These are phyloP conservation scores for Boletellus deceptivus DNA, from an alignment of 1,284 basidiomycete species.

Conservation along the genomic window DNA sequence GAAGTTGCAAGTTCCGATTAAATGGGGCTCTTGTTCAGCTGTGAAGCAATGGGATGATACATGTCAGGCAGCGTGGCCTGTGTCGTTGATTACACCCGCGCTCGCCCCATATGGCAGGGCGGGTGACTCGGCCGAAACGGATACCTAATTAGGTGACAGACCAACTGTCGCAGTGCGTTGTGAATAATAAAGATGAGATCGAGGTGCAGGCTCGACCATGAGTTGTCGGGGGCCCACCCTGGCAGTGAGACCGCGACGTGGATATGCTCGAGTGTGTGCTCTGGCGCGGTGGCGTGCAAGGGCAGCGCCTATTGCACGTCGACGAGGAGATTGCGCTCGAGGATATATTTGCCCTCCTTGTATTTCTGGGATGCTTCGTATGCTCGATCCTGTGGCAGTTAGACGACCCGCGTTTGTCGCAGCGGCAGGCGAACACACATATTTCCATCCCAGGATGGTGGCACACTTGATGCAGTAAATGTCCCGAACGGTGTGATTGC, in stretches of 20 bases:
- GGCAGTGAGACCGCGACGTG: constrained; percentile 13
- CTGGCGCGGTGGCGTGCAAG: background rate
- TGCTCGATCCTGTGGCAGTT: constrained; percentile 72
- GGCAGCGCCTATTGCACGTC: constrained; percentile 59
- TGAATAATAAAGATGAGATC: constrained; percentile 16
- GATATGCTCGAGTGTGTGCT: background rate
- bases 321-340: constrained; percentile 87
- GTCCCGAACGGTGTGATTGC: constrained; percentile 93
- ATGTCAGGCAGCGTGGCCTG: constrained; percentile 12
- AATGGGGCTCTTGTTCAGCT: constrained; percentile 20
- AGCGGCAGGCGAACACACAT: constrained; percentile 49
- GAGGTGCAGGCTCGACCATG: constrained; percentile 10
- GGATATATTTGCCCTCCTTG: constrained; percentile 98
- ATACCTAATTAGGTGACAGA: constrained; percentile 29
- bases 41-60: constrained; percentile 23
- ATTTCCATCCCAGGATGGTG: constrained; percentile 93
- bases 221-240: constrained; percentile 17
- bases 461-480: constrained; percentile 91
- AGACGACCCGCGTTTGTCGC: background rate
- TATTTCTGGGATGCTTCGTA: constrained; percentile 91
- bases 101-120: constrained; percentile 2
- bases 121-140: constrained; percentile 8
- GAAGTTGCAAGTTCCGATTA: constrained; percentile 13
- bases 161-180: constrained; percentile 20
- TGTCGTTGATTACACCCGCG: constrained; percentile 4